A percentile compares a stretch with the other conserved stretches of the same genome.
These are phyloP conservation scores for Saraca asoca DNA, from an alignment of 331 rosid species.

Conservation along the genomic window DNA sequence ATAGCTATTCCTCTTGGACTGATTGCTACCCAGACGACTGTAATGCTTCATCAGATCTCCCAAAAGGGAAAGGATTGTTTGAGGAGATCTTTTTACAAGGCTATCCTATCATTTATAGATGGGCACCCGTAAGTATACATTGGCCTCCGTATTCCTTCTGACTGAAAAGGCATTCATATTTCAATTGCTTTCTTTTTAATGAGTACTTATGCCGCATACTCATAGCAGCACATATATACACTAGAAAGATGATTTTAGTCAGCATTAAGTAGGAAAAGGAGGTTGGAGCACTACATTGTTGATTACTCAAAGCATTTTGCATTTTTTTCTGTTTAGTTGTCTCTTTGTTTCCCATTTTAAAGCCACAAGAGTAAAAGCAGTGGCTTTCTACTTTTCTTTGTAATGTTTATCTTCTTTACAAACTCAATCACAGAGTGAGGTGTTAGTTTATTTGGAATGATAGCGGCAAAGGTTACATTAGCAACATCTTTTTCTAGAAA, in stretches of 20 bases:
- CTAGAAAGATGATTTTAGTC: not conserved
- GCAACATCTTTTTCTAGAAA: no score
- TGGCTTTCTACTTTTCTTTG: no score
- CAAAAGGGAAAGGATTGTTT: constrained; percentile 58
- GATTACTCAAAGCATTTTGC: not conserved
- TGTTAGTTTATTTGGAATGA: no score
- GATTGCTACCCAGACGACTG: constrained; percentile 4
- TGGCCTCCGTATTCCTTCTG: not conserved
- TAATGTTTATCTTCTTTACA: no score
- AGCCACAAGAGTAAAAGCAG: not conserved
- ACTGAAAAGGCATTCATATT: no score
- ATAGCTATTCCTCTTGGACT: not conserved
- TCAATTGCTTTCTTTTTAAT: no score
- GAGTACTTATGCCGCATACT: constrained; percentile 4
- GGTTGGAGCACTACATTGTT: not conserved
- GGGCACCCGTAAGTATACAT: constrained; percentile 75
- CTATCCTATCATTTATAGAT: constrained; percentile 71
- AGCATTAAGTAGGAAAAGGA: not conserved
- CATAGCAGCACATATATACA: no score
- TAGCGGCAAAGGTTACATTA: no score
- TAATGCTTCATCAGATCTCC: constrained; percentile 29
- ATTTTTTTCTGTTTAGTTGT: not conserved
- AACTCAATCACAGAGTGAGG: no score
- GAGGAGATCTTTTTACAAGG: constrained; percentile 57
- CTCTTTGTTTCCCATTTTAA: not conserved